phyloP scores from a whole-genome alignment of 768 basidiomycete genomes.

The Tremella fuciformis region DNA sequence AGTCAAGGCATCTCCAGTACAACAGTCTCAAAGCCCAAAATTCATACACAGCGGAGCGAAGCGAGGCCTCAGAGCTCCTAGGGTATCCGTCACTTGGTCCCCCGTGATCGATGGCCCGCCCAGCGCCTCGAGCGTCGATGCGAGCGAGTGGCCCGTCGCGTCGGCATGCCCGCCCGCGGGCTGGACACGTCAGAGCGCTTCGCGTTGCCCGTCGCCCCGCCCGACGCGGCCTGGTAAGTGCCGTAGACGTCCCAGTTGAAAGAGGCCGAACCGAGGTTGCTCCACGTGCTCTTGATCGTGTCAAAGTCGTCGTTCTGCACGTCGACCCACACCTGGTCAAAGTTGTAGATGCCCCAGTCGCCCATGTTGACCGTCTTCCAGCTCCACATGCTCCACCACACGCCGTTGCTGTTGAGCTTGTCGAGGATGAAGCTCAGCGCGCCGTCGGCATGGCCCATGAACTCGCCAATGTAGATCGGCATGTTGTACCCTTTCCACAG shows the following conservation, averaged over 20 bases:
- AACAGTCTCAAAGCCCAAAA: too few species aligned
- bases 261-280: constrained; percentile 28
- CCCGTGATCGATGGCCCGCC: too few species aligned
- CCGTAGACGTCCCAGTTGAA: constrained; percentile 15
- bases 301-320: constrained; percentile 37
- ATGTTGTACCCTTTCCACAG: constrained; percentile 26
- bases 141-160: too few species aligned
- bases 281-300: constrained; percentile 29
- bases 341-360: constrained; percentile 40
- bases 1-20: too few species aligned
- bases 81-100: too few species aligned
- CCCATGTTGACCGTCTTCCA: constrained; percentile 26
- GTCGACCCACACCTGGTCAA: constrained; percentile 23
- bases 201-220: constrained; percentile 14
- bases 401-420: constrained; percentile 28
- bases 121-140: too few species aligned
- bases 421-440: constrained; percentile 36
- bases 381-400: constrained; percentile 40
- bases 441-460: constrained; percentile 33
- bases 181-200: not conserved
- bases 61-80: too few species aligned
- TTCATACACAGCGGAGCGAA: too few species aligned
- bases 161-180: not conserved
- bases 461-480: constrained; percentile 41
- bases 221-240: constrained; percentile 23